Conservation (phyloP, 2,329 filamentous ascomycete species). For the Claviceps monticola region DNA sequence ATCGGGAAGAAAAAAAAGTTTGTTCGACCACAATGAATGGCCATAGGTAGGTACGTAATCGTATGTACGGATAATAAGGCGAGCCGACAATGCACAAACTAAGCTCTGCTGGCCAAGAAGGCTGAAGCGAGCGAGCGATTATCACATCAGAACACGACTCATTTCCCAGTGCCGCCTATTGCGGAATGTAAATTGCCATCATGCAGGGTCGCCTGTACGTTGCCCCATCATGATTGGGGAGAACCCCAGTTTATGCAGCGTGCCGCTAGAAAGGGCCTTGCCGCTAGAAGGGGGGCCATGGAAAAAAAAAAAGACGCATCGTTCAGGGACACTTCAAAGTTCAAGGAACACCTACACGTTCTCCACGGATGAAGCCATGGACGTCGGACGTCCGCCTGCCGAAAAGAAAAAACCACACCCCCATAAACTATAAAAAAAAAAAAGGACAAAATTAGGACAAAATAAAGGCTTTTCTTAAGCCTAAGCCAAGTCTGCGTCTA, state of each 20-base stretch:
- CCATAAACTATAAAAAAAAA: neutral
- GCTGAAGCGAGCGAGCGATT: neutral
- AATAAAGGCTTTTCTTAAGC: too few species aligned
- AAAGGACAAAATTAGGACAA: neutral
- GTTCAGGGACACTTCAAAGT: neutral
- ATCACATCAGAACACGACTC: neutral
- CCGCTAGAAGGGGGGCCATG: neutral
- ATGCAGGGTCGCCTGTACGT: slow-evolving; percentile 3
- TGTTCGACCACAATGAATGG: neutral
- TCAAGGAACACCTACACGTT: neutral
- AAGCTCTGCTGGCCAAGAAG: neutral
- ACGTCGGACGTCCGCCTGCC: too few species aligned
- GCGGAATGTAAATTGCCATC: neutral
- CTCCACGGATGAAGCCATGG: slow-evolving; percentile 1
- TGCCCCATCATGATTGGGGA: neutral
- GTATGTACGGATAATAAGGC: neutral
- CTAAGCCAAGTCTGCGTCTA: too few species aligned
- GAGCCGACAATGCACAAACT: neutral
- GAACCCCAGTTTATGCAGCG: neutral
- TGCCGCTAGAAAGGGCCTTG: neutral
- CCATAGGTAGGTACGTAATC: too few species aligned
- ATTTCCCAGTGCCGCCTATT: neutral
- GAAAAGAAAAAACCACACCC: neutral
- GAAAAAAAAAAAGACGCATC: slow-evolving; percentile 6
- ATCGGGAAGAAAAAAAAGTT: neutral